These are phyloP conservation scores for Pythium aphanidermatum DNA, from an alignment of 352 stramenopile species.

Conservation along the genomic window DNA sequence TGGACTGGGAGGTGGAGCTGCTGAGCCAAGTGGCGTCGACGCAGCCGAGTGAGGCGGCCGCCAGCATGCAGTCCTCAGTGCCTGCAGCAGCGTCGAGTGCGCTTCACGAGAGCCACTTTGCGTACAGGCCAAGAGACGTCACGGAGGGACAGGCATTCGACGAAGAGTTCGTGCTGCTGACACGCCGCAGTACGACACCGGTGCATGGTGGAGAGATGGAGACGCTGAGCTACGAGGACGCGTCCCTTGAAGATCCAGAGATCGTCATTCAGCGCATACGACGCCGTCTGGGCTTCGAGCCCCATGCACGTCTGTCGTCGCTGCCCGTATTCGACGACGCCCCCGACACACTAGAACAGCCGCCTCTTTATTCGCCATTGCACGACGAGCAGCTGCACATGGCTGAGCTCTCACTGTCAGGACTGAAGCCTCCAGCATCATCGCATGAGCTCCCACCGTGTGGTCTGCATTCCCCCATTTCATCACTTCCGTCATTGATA, in stretches of 20 bases:
- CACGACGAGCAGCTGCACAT: constrained; percentile 1
- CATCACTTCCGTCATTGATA: no score
- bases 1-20: constrained; percentile 18
- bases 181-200: not conserved
- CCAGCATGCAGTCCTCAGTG: not conserved
- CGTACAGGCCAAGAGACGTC: no score
- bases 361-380: not conserved
- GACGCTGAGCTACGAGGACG: constrained; percentile 4
- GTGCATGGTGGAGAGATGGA: constrained; percentile 6
- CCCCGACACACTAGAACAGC: not conserved
- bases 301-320: not conserved
- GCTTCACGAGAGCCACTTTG: no score
- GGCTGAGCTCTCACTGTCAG: no score
- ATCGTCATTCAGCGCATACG: constrained; percentile 56
- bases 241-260: constrained; percentile 35
- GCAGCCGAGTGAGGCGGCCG: not conserved
- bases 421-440: no score
- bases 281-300: constrained; percentile 32
- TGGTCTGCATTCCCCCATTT: no score
- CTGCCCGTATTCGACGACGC: not conserved
- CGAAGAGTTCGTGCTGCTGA: constrained; percentile 10
- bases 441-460: no score
- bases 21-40: constrained; percentile 4
- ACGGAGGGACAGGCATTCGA: no score
- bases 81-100: no score